phyloP scores from a whole-genome alignment of 306 rosid genomes.

The Castanea sativa region DNA sequence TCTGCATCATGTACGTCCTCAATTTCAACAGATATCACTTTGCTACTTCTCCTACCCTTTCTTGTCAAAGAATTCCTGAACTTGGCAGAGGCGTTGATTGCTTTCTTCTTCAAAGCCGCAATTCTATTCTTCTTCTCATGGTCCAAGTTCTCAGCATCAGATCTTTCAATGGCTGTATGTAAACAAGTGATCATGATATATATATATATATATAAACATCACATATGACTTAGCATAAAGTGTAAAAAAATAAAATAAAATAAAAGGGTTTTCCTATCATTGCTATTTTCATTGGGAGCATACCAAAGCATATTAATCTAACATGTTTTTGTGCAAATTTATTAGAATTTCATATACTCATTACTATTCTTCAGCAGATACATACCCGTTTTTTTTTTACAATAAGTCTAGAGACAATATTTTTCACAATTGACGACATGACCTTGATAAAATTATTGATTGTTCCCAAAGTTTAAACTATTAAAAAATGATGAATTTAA shows the following conservation, averaged over 20 bases:
- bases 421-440: too few species aligned
- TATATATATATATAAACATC: neutral
- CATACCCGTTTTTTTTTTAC: too few species aligned
- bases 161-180: constrained; percentile 28
- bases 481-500: too few species aligned
- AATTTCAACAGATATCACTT: constrained; percentile 71
- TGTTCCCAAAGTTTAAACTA: too few species aligned
- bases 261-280: neutral
- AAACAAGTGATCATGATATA: neutral
- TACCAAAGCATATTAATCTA: neutral
- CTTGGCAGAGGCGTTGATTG: constrained; percentile 60
- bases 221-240: neutral
- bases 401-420: too few species aligned
- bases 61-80: constrained; percentile 53
- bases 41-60: constrained; percentile 77
- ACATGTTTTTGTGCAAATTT: neutral
- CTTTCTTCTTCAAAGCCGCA: constrained; percentile 62
- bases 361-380: too few species aligned
- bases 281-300: neutral
- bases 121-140: constrained; percentile 43
- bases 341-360: too few species aligned
- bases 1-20: constrained; percentile 71
- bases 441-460: too few species aligned
- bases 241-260: neutral
- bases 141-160: constrained; percentile 31